Base-by-base conservation (phyloP, 1,139 yeast genomes). In the Arxiozyma slooffiae region DNA sequence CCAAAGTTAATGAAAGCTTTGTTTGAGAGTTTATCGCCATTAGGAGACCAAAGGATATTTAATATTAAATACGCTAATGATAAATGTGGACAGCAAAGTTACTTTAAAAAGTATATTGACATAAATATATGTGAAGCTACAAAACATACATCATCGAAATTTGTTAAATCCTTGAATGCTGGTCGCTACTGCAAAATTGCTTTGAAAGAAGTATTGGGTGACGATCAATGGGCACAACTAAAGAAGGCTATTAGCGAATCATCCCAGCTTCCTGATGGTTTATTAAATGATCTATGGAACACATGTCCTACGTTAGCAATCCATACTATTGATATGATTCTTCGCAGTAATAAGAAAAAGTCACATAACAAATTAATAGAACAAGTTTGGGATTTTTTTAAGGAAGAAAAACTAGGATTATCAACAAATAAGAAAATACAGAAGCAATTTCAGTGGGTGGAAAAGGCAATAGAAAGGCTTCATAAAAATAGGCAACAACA, bases 291-390 rank as follows among this genome's bases (percentile, higher is more conserved):
- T 18, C 21, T 62, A n/a, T 63, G 65, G 64, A 58, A 57, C 30
- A 48, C 57, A 1, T 60, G 57, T 48, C 68, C 68, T 18, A 62
- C 61, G 40, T 41, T 64, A 14, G 55, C 61, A 11, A 53, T 59
- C 11, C 57, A 58, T 43, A 54, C 59, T 44, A 49, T 60, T 9
- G 57, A 58, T 30, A 52, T 50, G 5, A 51, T 57, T 14, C 36
- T 58, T 9, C 48, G 49, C n/a, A 55, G 53, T 20, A 48, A 51
- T 34, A 50, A 54, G 24, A 54, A 50, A n/a, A 17, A 34, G 16
- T 45, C 53, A 18, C 16, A 26, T 41, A 49, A 51, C 20, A 47
- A 52, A n/a, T 48, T 57, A 3, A 55, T 59, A 51, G 56, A 55
- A 9, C 52, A 58, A 38, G 23, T 64, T 4, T 47, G 51, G 44